These are phyloP conservation scores for Hanseniaspora nectarophila DNA, from an alignment of 805 yeast species.

Conservation along the genomic window DNA sequence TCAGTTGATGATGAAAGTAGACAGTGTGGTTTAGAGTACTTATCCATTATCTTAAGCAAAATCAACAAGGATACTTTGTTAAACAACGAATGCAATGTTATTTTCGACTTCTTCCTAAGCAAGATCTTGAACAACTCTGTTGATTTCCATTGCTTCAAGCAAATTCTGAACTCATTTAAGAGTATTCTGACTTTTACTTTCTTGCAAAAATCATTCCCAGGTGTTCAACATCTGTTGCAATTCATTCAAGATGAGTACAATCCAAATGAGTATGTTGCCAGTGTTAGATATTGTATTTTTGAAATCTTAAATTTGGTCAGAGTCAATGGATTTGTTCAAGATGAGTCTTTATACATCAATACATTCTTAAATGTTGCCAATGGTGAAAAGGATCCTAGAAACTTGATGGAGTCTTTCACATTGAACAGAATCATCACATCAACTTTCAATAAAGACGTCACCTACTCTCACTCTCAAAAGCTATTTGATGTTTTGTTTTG, in stretches of 20 bases:
- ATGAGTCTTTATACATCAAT: constrained; percentile 31
- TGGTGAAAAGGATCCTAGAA: constrained; percentile 92
- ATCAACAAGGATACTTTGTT: constrained; percentile 26
- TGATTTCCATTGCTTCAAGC: constrained; percentile 44
- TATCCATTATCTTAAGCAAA: constrained; percentile 30
- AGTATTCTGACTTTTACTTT: constrained; percentile 40
- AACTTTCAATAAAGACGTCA: constrained; percentile 29
- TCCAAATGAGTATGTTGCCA: constrained; percentile 48
- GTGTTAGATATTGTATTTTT: constrained; percentile 51
- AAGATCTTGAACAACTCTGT: constrained; percentile 38
- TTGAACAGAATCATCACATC: constrained; percentile 40
- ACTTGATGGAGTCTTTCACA: constrained; percentile 58
- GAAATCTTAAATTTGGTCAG: constrained; percentile 34
- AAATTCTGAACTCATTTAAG: constrained; percentile 46
- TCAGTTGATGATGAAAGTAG: constrained; percentile 46
- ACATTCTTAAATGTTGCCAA: constrained; percentile 57
- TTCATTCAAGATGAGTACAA: constrained; percentile 35
- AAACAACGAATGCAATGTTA: constrained; percentile 32
- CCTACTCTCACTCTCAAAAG: constrained; percentile 42
- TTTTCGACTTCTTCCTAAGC: constrained; percentile 43
- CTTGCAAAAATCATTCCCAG: constrained; percentile 17
- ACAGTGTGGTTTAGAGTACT: constrained; percentile 36
- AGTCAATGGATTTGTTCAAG: constrained; percentile 10
- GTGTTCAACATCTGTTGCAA: constrained; percentile 27
- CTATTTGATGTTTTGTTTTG: constrained; percentile 84